Conservation (phyloP, 305 asterid genomes). For the Fraxinus floribunda region DNA sequence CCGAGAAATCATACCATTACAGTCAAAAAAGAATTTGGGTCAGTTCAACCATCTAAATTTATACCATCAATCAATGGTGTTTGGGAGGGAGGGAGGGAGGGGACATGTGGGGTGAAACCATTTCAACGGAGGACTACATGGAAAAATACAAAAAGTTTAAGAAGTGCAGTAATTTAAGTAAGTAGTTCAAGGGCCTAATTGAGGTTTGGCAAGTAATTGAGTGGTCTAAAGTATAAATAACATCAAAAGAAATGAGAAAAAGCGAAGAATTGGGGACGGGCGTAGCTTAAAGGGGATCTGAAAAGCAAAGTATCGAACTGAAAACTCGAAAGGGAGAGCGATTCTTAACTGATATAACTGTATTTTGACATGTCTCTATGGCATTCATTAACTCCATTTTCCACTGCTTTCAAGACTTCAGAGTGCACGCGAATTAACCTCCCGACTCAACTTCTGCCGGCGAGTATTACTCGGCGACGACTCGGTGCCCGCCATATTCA, state of each 20-base stretch:
- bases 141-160: not conserved
- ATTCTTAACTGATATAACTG: conserved; percentile 10
- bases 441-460: conserved; percentile 12
- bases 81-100: not conserved
- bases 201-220: not conserved
- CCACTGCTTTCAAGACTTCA: conserved; percentile 17
- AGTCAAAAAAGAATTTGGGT: not conserved
- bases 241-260: not conserved
- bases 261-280: not conserved
- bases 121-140: not conserved
- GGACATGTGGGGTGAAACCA: not conserved
- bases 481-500: conserved; percentile 27
- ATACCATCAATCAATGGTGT: not conserved
- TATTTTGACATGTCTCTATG: conserved; percentile 26
- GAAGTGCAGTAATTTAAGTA: not conserved
- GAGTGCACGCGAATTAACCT: conserved; percentile 9
- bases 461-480: conserved; percentile 32
- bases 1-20: too few species aligned
- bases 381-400: conserved; percentile 16
- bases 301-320: not conserved
- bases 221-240: not conserved
- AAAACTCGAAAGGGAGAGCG: not conserved
- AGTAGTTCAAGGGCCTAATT: not conserved
- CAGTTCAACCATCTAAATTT: not conserved
- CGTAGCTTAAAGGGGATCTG: not conserved